Evolutionary conservation across 31 red algal species (phyloP).

Genomic region (Endocladia muricata): DNA sequence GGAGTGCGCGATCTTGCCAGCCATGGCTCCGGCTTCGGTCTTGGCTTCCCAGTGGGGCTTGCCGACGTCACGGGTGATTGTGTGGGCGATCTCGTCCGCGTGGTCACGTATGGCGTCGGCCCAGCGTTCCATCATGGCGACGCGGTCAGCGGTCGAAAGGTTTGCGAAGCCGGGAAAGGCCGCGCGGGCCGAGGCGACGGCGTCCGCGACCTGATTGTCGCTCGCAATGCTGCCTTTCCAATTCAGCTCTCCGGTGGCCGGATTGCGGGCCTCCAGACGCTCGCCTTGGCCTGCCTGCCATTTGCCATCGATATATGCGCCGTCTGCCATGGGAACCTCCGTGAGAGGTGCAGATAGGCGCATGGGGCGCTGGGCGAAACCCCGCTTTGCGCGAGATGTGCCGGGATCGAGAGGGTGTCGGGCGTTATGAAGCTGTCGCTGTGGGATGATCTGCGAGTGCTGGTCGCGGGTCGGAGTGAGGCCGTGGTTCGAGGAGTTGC

Average conservation of each 20-base stretch:
- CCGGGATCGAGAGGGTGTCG: too few species aligned
- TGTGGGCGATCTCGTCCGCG: background rate
- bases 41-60: background rate
- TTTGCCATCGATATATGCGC: too few species aligned
- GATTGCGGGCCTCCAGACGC: too few species aligned
- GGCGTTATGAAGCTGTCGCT: too few species aligned
- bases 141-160: background rate
- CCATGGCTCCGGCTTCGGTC: background rate
- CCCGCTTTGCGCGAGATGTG: too few species aligned
- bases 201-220: background rate
- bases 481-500: too few species aligned
- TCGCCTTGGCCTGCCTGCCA: too few species aligned
- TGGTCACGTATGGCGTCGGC: background rate
- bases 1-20: background rate
- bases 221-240: background rate
- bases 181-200: background rate
- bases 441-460: too few species aligned
- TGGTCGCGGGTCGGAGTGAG: too few species aligned
- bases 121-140: background rate
- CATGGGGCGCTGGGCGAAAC: too few species aligned
- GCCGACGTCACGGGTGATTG: background rate
- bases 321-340: too few species aligned
- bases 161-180: background rate
- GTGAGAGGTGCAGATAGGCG: too few species aligned
- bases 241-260: background rate